Evolutionary conservation across 257 asterid genomes (phyloP), one percentile per base, ranked within the genome.

Genomic region (Lantana camara): DNA sequence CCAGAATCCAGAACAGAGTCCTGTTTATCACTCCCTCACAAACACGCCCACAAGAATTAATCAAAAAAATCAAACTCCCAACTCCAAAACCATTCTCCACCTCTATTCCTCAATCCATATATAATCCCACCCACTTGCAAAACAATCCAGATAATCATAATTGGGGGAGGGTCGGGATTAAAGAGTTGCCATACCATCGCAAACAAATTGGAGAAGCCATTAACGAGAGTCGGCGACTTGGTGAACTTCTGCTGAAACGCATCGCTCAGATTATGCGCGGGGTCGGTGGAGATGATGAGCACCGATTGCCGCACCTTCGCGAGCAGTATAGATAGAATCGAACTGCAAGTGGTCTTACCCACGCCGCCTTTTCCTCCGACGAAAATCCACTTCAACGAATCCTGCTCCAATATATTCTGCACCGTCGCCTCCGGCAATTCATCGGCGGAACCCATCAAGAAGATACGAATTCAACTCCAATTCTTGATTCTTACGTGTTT

Each of bases 351-450:
- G 5, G 98, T 93, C 70, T 93, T 87, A 1, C 97, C 98, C 11
- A 93, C 97, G 23, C 98, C 98, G 27, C 98, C 97, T 70, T 93
- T 93, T 1, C 98, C 98, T 14, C 98, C 97, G 21, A 93, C 98
- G 72, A 93, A 93, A 30, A 93, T 90, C 98, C 97, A 93, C 71
- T 93, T 93, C 11, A 92, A 73, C 9, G 80, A 80, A 19, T 87
- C 91, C 73, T 92, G 98, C 13, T 87, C 94, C 17, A 89, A 66
- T 45, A 93, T 66, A 76, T 93, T 93, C 77, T 82, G 83, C 34
- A 93, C 64, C 0, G 95, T 79, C 12, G 84, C 97, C 62, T 89
- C 96, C 45, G 87, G 87, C 53, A 83, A 66, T 23, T 89, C 96
- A 20, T 67, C 75, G 75, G 61, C 68, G 45, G 85, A 81, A 67